These are phyloP conservation scores for Cyberlindnera suaveolens DNA, from an alignment of 805 yeast genomes.

Conservation along the genomic window DNA sequence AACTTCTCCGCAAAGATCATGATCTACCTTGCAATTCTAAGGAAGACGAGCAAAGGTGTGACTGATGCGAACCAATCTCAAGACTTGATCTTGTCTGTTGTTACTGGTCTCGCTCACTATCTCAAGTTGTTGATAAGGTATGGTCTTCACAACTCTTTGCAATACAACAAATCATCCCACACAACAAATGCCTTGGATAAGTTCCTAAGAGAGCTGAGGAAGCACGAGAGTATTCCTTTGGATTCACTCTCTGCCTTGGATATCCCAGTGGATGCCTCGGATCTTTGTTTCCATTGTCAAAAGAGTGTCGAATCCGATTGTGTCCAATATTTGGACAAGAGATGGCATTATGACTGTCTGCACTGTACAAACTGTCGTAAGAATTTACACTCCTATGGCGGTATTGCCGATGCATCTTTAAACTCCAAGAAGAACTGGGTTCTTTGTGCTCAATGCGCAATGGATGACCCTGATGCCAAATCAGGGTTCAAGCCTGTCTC, in stretches of 20 bases:
- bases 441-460: conserved; percentile 59
- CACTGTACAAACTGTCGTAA: conserved; percentile 55
- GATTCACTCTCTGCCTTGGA: conserved; percentile 32
- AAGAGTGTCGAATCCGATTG: conserved; percentile 85
- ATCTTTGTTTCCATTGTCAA: conserved; percentile 64
- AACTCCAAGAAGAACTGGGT: conserved; percentile 28
- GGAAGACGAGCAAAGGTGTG: conserved; percentile 45
- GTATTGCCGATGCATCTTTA: conserved; percentile 41
- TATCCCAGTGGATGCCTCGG: conserved; percentile 60
- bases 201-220: conserved; percentile 50
- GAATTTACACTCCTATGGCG: conserved; percentile 30
- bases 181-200: conserved; percentile 56
- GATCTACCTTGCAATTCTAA: conserved; percentile 76
- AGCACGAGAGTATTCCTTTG: conserved; percentile 35
- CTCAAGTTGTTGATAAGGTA: conserved; percentile 76
- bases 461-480: conserved; percentile 40
- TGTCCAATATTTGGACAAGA: conserved; percentile 45
- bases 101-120: conserved; percentile 90
- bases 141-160: conserved; percentile 75
- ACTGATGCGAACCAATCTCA: conserved; percentile 41
- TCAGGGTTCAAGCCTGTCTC: conserved; percentile 59
- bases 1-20: conserved; percentile 84
- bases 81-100: conserved; percentile 62
- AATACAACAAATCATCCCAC: conserved; percentile 49
- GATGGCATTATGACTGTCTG: conserved; percentile 85